Base-by-base conservation (phyloP, 192 early-diverging fungal genomes). In the Phlyctochytrium planicorne region DNA sequence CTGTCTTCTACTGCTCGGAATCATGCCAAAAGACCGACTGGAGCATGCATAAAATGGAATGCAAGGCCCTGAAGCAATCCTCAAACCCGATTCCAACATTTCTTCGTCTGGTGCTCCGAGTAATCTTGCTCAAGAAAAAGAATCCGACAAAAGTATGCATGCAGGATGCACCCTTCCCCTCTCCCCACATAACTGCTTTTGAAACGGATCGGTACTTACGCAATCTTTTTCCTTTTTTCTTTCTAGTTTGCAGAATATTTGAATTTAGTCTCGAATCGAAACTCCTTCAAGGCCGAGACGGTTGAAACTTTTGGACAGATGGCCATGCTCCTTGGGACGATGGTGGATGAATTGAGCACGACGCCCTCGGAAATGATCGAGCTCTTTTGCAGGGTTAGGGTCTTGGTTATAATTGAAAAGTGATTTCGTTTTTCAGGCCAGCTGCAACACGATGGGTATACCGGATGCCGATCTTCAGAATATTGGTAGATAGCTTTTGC, bases 261-360 rank as follows among this genome's bases (percentile, higher is more conserved):
- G n/a, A n/a, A n/a, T n/a, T n/a, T n/a, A n/a, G n/a, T n/a, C n/a
- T n/a, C n/a, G n/a, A n/a, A n/a, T n/a, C n/a, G n/a, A n/a, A n/a
- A n/a, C n/a, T n/a, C n/a, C n/a, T n/a, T n/a, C n/a, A n/a, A n/a
- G n/a, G n/a, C n/a, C n/a, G n/a, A n/a, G 17, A 29, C 65, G 60
- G 33, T 81, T 4, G 70, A 81, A 63, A 67, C 65, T 10, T 81
- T 81, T 74, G 74, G 74, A 14, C 78, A 81, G 59, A 63, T 81
- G 71, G 27, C 71, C n/a, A 65, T 69, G 60, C 67, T 81, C 2
- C 34, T 81, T 3, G 30, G 52, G 4, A 61, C 59, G 37, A 40
- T 80, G 20, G 62, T 53, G n/a, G 53, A 50, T 33, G 34, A 63
- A 64, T 16, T 53, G 16, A 34, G 59, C 3, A 32, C 69, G 25